Evolutionary conservation across 768 basidiomycete species (phyloP), one percentile per base, ranked within the genome.

Genomic region (Suillus paluster): DNA sequence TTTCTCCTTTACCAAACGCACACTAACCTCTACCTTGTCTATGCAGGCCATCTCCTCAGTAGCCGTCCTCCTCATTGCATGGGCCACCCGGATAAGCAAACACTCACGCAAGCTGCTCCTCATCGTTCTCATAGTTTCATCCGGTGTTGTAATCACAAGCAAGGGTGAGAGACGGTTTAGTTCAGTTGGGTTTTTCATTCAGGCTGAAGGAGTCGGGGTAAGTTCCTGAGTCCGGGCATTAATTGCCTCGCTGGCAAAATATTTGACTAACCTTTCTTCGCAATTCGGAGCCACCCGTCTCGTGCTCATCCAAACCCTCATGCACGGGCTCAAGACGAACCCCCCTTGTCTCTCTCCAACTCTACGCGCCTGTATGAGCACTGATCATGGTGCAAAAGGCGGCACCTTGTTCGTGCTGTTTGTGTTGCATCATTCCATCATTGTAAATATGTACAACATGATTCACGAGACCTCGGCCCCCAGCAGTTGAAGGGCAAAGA

Each of bases 251-350:
- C 30, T 44, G 23, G 4, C 30, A 6, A 30, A 30, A n/a, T n/a
- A n/a, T n/a, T n/a, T n/a, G n/a, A 21, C 27, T 34, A 23, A 41
- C 53, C 21, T 62, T 25, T 11, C 2, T 36, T 46, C 39, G 14
- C 71, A 91, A 87, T 98, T 98, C 71, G 97, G 99, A 77, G 91
- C 94, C 1, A 91, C 92, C 21, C 91, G 97, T 42, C 85, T 99
- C 14, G 95, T 99, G 27, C 95, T 97, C 88, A 98, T 99, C 63
- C 92, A 99, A 74, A 86, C 96, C 57, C 86, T 99, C 44, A n/a
- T n/a, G n/a, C n/a, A n/a, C n/a, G n/a, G n/a, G n/a, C n/a, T n/a
- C n/a, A n/a, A n/a, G n/a, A n/a, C n/a, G n/a, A n/a, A n/a, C n/a
- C n/a, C n/a, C n/a, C n/a, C n/a, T n/a, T n/a, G n/a, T n/a, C n/a